Evolutionary conservation across 257 asterid genomes (phyloP).

Genomic region (Galeopsis tetrahit): DNA sequence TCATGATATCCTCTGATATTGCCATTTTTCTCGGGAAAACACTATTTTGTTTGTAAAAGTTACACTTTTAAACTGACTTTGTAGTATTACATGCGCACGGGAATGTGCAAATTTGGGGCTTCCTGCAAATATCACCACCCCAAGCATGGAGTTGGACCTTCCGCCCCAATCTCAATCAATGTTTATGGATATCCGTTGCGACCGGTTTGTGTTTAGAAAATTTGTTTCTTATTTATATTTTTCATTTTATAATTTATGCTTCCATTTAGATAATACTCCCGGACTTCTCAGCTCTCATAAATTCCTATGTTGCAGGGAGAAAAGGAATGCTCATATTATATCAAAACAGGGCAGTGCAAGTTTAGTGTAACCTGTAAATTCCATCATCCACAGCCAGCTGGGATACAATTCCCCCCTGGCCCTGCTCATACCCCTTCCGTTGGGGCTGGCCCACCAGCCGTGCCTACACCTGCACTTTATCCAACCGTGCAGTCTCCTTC

Average conservation of each 20-base stretch:
- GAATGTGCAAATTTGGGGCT: constrained; percentile 90
- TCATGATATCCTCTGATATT: neutral
- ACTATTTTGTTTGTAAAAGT: constrained; percentile 19
- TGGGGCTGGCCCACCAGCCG: constrained; percentile 58
- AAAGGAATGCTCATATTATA: constrained; percentile 84
- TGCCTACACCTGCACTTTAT: constrained; percentile 63
- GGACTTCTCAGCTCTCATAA: constrained; percentile 33
- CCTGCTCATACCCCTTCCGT: constrained; percentile 54
- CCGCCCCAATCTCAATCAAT: constrained; percentile 62
- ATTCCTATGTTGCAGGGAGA: constrained; percentile 70
- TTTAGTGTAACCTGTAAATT: constrained; percentile 92
- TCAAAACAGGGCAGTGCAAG: constrained; percentile 90
- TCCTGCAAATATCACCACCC: constrained; percentile 99
- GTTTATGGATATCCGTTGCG: constrained; percentile 80
- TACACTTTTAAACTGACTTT: constrained; percentile 39
- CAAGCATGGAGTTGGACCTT: constrained; percentile 80
- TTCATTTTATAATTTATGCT: neutral
- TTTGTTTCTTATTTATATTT: constrained; percentile 10
- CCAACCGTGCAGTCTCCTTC: constrained; percentile 73
- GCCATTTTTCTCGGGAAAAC: neutral
- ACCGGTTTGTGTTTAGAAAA: constrained; percentile 56
- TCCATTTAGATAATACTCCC: constrained; percentile 31
- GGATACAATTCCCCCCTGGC: constrained; percentile 48
- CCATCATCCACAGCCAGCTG: constrained; percentile 96
- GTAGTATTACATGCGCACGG: constrained; percentile 91